Evolutionary conservation across 192 early-diverging fungal species (phyloP), one percentile per base, ranked within the genome.

Genomic region (Tieghemiomyces parasiticus): DNA sequence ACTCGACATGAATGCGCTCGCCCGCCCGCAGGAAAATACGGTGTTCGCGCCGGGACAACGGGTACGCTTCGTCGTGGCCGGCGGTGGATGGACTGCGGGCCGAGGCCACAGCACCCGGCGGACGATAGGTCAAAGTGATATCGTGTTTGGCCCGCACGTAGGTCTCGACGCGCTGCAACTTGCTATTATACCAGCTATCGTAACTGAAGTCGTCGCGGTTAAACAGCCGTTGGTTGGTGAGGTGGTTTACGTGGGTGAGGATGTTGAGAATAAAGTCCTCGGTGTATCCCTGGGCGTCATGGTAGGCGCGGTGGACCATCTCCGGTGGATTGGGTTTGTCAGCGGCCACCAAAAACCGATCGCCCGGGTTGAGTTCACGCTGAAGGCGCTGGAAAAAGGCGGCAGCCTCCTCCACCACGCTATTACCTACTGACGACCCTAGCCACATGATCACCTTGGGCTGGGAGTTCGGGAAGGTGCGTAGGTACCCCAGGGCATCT

Each of bases 1-100:
- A 88, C 68, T 94, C 93, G 46, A 97, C 70, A 65, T 89, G 85
- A 60, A 97, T 87, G 14, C 88, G 68, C 64, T 97, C 93, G 45
- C 79, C 87, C 56, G 81, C 75, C 24, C 71, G 67, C 20, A 95
- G 63, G 0, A 50, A 45, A 25, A 91, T 55, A 26, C 50, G 42
- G 12, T 68, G 50, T 25, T 63, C 49, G 20, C 63, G 45, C 6
- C 59, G 61, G 26, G 59, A 59, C 19, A 65, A 44, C 34, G 66
- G 60, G 38, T 28, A 2, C 0, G 19, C 14, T 14, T 13, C 16
- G 50, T 0, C 14, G 50, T 24, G 22, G 2, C 13, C 50, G 19
- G 30, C 12, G 24, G 16, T 52, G 22, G 26, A 25, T 14, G 19
- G 24, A 9, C 24, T 29, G 2, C 4, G 22, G 50, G 24, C 2